Evolutionary conservation across 257 asterid species (phyloP), one percentile per base, ranked within the genome.

Genomic region (Buddleja alternifolia): DNA sequence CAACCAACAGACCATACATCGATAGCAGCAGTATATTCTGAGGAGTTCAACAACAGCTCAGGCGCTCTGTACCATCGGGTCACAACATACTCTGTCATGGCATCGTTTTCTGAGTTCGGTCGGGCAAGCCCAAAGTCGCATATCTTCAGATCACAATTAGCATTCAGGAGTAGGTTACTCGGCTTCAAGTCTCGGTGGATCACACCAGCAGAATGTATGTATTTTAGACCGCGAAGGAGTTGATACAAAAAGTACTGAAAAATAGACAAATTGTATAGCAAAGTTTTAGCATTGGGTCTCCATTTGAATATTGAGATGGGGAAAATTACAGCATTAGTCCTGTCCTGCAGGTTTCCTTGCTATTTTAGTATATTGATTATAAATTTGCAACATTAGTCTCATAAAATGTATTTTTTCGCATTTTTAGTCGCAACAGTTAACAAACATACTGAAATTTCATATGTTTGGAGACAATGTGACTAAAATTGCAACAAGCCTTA

Each of bases 51-150:
- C 66, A 94, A 72, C 71, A 94, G 74, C 81, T 94, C 99, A 0
- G 99, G 99, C 11, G 99, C 99, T 73, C 99, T 83, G 77, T 94
- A 94, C 99, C 99, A 91, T 66, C 99, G 76, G n/a, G 99, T 94
- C 55, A 94, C 99, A 17, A 94, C 99, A 58, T 94, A 94, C 60
- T 94, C 99, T 1, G 99, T 94, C 99, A 94, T 94, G 85, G 76
- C 79, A 48, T 89, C 97, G 29, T 84, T 91, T 50, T 94, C 96
- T 0, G 83, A 20, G 82, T 83, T 91, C 20, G 88, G 81, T n/a
- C 97, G 88, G 0, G 99, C 99, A 7, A 94, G 97, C 14, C 99
- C 99, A 45, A 94, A 94, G 60, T 94, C 99, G 60, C 95, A 84
- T 56, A 94, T 94, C 83, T 94, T 94, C 50, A 94, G 97, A 69